These are phyloP conservation scores for Trichoderma atrobrunneum DNA, from an alignment of 2,329 filamentous ascomycete genomes.

Conservation along the genomic window DNA sequence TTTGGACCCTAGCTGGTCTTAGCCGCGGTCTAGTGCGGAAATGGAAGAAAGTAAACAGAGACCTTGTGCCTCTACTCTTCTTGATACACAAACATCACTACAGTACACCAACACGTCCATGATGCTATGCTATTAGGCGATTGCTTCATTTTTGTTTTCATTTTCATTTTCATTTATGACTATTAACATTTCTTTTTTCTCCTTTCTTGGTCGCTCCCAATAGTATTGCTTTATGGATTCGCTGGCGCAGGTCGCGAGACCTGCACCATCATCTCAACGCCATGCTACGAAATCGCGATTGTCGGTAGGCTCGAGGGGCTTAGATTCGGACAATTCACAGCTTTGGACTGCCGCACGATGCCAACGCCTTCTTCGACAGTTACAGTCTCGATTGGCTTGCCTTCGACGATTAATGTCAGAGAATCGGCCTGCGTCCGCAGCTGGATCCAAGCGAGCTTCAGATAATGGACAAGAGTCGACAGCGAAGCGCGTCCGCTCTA, in stretches of 20 bases:
- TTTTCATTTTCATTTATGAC: not conserved
- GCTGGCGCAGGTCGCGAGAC: not conserved
- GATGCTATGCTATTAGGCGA: not conserved
- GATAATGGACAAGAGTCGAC: constrained; percentile 12
- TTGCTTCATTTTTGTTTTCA: not conserved
- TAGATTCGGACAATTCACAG: constrained; percentile 25
- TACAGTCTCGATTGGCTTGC: constrained; percentile 42
- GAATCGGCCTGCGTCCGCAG: constrained; percentile 17
- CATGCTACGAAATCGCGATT: not conserved
- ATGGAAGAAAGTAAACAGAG: constrained; percentile 35
- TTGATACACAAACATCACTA: not conserved
- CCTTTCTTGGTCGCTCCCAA: not conserved
- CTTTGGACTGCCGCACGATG: constrained; percentile 49
- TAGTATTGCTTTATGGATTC: not conserved
- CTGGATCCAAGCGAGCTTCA: constrained; percentile 25
- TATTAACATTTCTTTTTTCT: not conserved
- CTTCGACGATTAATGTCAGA: constrained; percentile 37
- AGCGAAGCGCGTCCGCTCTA: constrained; percentile 31
- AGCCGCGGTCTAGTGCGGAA: constrained; percentile 27
- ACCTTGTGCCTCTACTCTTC: not conserved
- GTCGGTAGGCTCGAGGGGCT: not conserved
- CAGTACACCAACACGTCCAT: not conserved
- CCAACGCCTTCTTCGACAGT: constrained; percentile 45
- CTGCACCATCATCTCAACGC: not conserved
- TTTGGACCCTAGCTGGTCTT: not conserved